These are phyloP conservation scores for Blastobotrys aristatus DNA, from an alignment of 1,139 yeast genomes.

Conservation along the genomic window DNA sequence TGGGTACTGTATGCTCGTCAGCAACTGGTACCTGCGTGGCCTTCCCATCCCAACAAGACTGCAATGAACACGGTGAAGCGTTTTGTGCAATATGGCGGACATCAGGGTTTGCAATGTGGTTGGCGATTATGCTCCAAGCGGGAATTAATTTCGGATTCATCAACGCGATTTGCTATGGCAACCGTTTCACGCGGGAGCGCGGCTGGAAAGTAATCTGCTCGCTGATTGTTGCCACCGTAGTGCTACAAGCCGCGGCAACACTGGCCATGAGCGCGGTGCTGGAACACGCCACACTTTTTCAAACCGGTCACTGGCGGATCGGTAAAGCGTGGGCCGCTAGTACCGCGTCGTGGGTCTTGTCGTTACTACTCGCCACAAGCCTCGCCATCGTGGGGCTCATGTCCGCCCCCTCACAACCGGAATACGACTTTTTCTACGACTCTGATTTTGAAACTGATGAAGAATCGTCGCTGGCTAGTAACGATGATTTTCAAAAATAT, in stretches of 20 bases:
- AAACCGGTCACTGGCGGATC: slow-evolving; percentile 19
- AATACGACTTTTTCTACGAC: slow-evolving; percentile 19
- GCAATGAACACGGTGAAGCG: neutral
- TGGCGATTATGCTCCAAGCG: slow-evolving; percentile 23
- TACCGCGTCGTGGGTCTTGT: slow-evolving; percentile 20
- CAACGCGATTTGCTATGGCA: slow-evolving; percentile 10
- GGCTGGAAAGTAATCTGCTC: slow-evolving; percentile 22
- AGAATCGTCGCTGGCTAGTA: neutral
- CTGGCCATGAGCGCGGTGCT: slow-evolving; percentile 18
- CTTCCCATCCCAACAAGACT: slow-evolving; percentile 1
- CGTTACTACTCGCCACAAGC: slow-evolving; percentile 16
- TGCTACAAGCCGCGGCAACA: slow-evolving; percentile 17
- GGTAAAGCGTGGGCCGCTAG: slow-evolving; percentile 22
- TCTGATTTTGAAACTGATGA: slow-evolving; percentile 13
- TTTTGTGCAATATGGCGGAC: slow-evolving; percentile 19
- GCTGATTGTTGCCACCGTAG: slow-evolving; percentile 15
- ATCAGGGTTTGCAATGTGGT: slow-evolving; percentile 25
- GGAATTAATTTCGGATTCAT: slow-evolving; percentile 20
- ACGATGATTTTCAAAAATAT: slow-evolving; percentile 1
- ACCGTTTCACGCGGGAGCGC: slow-evolving; percentile 15
- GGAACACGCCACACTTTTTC: slow-evolving; percentile 18
- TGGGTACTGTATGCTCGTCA: neutral
- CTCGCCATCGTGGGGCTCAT: slow-evolving; percentile 20
- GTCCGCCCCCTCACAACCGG: slow-evolving; percentile 17
- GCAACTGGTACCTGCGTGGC: neutral